Evolutionary conservation across 768 basidiomycete genomes (phyloP), one percentile per base, ranked within the genome.

Genomic region (Saitozyma podzolica): DNA sequence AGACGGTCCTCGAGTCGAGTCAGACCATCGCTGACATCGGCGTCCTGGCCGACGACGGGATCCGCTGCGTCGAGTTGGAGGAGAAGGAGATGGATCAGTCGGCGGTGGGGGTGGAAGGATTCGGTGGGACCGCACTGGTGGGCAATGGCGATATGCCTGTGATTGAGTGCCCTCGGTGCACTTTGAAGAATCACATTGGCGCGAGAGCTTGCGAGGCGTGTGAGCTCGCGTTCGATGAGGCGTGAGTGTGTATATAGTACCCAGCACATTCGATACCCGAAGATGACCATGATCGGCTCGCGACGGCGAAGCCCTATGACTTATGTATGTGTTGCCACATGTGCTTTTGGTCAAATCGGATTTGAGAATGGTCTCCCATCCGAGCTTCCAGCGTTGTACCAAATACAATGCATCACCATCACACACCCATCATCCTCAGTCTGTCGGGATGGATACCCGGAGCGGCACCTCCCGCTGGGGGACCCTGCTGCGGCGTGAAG

Each of bases 401-500:
- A 29, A 29, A 29, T 29, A 29, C 29, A 29, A 29, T 29, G 29
- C 29, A 29, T 29, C 29, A 29, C 29, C 29, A 29, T 29, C 61
- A 73, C 19, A 51, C 50, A 53, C 78, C 78, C 73, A 79, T 73
- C 78, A 79, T 79, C 41, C 78, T 68, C 63, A 79, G 56, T 17
- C 78, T 54, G 58, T 79, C 78, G 19, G 78, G 78, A 64, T 79
- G 76, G 56, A 77, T 68, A 9, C 76, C 74, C 19, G 69, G 67
- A 29, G 29, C 29, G 10, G 52, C 59, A 40, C 55, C 55, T 47
- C 8, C 20, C 1, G 59, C 50, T 16, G 59, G 59, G 9, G 61
- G 61, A 49, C 61, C 51, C 51, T 52, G 51, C 56, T 45, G 40
- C 8, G 56, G 56, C 16, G 58, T 59, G 43, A 63, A 63, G 10